Conservation (phyloP, 768 basidiomycete genomes). For the Tylopilus intermedius region DNA sequence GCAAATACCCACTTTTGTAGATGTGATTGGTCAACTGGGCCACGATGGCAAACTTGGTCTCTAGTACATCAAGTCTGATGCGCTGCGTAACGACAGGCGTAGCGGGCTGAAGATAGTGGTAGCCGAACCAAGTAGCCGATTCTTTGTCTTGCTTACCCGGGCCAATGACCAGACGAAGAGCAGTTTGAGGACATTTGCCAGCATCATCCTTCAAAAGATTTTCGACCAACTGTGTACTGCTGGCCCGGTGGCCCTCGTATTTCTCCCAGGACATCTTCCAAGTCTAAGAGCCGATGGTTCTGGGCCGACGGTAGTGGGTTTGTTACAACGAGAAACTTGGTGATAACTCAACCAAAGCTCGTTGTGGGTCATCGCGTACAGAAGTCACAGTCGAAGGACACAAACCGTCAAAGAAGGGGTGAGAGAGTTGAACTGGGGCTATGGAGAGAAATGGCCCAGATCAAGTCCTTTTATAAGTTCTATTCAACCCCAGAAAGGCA, state of each 20-base stretch:
- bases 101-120: slow-evolving; percentile 33
- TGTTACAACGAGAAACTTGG: slow-evolving; percentile 40
- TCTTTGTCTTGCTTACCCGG: slow-evolving; percentile 27
- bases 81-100: slow-evolving; percentile 39
- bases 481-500: too few species aligned
- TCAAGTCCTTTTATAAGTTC: too few species aligned
- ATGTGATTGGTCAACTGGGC: slow-evolving; percentile 48
- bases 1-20: slow-evolving; percentile 37
- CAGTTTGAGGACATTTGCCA: slow-evolving; percentile 40
- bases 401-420: not conserved
- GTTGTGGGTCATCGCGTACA: slow-evolving; percentile 25
- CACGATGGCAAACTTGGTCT: slow-evolving; percentile 34
- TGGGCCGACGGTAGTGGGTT: slow-evolving; percentile 35
- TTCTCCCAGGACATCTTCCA: slow-evolving; percentile 41
- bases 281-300: slow-evolving; percentile 36
- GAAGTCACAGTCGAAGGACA: not conserved
- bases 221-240: slow-evolving; percentile 33
- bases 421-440: not conserved
- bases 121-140: slow-evolving; percentile 39
- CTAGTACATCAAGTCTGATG: slow-evolving; percentile 34
- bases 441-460: not conserved
- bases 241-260: slow-evolving; percentile 33
- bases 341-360: slow-evolving; percentile 50
- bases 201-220: slow-evolving; percentile 34
- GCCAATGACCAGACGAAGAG: slow-evolving; percentile 40